A percentile compares a stretch with the other conserved stretches of the same genome.
Conservation (phyloP, 2,329 filamentous ascomycete genomes). For the Cercospora nicotianae region DNA sequence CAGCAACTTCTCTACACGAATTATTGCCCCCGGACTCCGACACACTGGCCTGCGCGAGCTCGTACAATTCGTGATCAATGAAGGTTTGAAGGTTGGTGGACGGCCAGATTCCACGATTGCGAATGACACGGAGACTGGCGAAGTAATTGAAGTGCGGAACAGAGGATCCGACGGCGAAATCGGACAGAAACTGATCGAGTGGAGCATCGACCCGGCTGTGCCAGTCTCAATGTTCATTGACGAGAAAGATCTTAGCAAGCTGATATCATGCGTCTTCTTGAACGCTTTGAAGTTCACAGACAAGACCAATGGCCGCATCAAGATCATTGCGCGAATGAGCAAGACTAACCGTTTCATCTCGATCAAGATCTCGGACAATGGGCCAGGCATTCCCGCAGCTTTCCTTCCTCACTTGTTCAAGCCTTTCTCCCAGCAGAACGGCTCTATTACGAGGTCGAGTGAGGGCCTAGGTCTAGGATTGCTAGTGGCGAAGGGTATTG, state of each 20-base stretch:
- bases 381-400: conserved; percentile 65
- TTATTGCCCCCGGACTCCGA: conserved; percentile 49
- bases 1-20: conserved; percentile 28
- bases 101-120: conserved; percentile 54
- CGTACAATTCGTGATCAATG: conserved; percentile 54
- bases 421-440: conserved; percentile 68
- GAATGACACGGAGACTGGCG: conserved; percentile 49
- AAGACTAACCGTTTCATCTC: conserved; percentile 53
- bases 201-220: conserved; percentile 52
- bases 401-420: conserved; percentile 69
- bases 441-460: conserved; percentile 64
- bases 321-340: conserved; percentile 55
- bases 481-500: conserved; percentile 70
- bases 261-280: conserved; percentile 63
- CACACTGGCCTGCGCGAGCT: conserved; percentile 52
- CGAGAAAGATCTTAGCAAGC: conserved; percentile 63
- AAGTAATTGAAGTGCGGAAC: conserved; percentile 51
- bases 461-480: conserved; percentile 69
- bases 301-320: conserved; percentile 55
- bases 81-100: conserved; percentile 54
- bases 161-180: conserved; percentile 47
- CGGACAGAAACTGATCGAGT: conserved; percentile 51
- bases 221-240: conserved; percentile 59
- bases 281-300: conserved; percentile 74
- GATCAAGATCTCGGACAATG: conserved; percentile 65